A percentile compares a stretch with the other conserved stretches of the same genome.
Evolutionary conservation across 257 asterid species (phyloP).

Genomic region (Solanum lycopersicoides): DNA sequence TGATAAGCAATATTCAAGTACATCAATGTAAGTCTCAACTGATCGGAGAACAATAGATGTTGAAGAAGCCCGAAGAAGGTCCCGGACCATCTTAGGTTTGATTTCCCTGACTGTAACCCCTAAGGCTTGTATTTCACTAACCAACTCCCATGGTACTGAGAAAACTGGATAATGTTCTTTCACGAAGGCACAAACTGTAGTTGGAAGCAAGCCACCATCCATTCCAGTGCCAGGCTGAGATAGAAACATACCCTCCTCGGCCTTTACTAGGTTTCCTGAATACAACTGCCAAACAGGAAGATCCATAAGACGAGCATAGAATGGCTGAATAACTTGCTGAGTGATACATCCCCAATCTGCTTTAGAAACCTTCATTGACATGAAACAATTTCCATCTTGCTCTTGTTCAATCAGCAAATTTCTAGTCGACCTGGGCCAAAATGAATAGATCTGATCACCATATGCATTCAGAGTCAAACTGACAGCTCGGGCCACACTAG

Average conservation of each 20-base stretch:
- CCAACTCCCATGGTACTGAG: constrained; percentile 95
- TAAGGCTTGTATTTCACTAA: constrained; percentile 79
- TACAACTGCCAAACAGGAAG: constrained; percentile 91
- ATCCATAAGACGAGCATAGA: constrained; percentile 65
- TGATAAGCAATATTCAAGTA: constrained; percentile 89
- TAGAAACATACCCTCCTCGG: constrained; percentile 95
- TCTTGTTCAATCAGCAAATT: constrained; percentile 21
- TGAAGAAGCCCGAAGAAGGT: constrained; percentile 76
- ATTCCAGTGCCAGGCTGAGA: constrained; percentile 83
- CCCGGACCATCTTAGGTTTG: constrained; percentile 91
- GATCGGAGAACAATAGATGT: constrained; percentile 54
- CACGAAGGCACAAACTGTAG: constrained; percentile 84
- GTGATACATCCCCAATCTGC: constrained; percentile 74
- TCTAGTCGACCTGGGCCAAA: constrained; percentile 77
- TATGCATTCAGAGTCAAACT: constrained; percentile 43
- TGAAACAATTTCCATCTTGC: constrained; percentile 23
- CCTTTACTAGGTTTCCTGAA: constrained; percentile 85
- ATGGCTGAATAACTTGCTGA: constrained; percentile 73
- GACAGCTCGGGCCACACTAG: constrained; percentile 46
- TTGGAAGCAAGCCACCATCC: constrained; percentile 72
- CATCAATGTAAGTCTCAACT: constrained; percentile 67
- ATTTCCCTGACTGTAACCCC: constrained; percentile 75
- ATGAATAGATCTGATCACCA: constrained; percentile 62
- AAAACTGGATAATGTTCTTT: constrained; percentile 97
- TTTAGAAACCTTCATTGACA: constrained; percentile 24